Percentiles rank a stretch among this genome's conserved stretches.
These are phyloP conservation scores for Puccinia polysora DNA, from an alignment of 1,284 basidiomycete species.

Conservation along the genomic window DNA sequence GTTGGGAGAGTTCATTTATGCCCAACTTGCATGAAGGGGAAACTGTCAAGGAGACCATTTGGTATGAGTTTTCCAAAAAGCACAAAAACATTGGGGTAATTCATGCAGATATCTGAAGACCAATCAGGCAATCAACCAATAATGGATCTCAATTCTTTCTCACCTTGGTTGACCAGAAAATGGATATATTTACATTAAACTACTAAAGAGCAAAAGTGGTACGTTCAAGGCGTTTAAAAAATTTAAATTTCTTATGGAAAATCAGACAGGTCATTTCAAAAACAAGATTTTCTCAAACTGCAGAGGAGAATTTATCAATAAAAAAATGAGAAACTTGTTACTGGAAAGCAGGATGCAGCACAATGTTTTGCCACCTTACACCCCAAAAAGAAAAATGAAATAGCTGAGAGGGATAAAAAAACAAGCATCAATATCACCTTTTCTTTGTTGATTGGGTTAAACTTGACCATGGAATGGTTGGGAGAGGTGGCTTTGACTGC, in stretches of 20 bases:
- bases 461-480: not conserved
- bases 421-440: not conserved
- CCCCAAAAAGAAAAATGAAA: not conserved
- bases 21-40: conserved; percentile 5
- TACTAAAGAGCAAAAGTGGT: not conserved
- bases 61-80: not conserved
- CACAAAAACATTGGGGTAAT: not conserved
- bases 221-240: not conserved
- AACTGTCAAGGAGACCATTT: not conserved
- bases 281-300: not conserved
- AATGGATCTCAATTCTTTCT: not conserved
- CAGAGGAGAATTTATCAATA: not conserved
- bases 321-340: not conserved
- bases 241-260: not conserved
- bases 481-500: not conserved
- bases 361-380: not conserved
- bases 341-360: not conserved
- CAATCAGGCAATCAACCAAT: not conserved
- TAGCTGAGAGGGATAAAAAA: not conserved
- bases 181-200: not conserved
- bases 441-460: not conserved
- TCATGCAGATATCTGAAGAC: not conserved
- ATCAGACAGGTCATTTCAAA: not conserved
- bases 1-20: not conserved
- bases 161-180: not conserved